Evolutionary conservation across 2,329 filamentous ascomycete species (phyloP).

Genomic region (Fusarium sp.): DNA sequence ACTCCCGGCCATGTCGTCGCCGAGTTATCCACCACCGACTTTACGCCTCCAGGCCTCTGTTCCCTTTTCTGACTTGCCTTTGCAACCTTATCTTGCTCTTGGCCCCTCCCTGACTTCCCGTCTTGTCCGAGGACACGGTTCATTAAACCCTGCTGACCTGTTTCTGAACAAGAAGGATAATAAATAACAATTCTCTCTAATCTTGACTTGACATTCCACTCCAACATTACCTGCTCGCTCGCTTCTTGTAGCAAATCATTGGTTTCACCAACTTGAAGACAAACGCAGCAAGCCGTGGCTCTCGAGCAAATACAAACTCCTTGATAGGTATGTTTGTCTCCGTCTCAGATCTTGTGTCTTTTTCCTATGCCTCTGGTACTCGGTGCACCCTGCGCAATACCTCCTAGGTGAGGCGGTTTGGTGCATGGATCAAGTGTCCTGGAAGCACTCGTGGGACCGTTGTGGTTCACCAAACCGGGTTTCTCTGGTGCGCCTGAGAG

Average conservation of each 20-base stretch:
- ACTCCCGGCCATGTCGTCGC: slow-evolving; percentile 47
- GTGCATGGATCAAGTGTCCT: slow-evolving; percentile 46
- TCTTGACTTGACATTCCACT: background rate
- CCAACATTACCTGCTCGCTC: slow-evolving; percentile 20
- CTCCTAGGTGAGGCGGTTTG: slow-evolving; percentile 43
- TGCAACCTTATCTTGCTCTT: slow-evolving; percentile 44
- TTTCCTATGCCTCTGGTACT: slow-evolving; percentile 32
- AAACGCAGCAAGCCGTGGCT: slow-evolving; percentile 32
- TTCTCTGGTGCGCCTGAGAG: slow-evolving; percentile 14
- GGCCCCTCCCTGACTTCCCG: slow-evolving; percentile 33
- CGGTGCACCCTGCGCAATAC: slow-evolving; percentile 41
- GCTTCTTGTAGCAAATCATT: slow-evolving; percentile 31
- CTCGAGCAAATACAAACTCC: slow-evolving; percentile 19
- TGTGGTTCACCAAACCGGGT: slow-evolving; percentile 25
- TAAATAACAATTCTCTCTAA: background rate
- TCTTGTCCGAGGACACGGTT: slow-evolving; percentile 36
- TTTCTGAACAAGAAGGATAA: slow-evolving; percentile 2
- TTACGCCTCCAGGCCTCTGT: slow-evolving; percentile 37
- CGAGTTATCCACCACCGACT: slow-evolving; percentile 46
- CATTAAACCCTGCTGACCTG: slow-evolving; percentile 33
- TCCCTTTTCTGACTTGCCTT: slow-evolving; percentile 40
- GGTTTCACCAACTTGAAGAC: slow-evolving; percentile 33
- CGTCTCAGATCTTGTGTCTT: slow-evolving; percentile 37
- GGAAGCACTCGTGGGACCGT: slow-evolving; percentile 35
- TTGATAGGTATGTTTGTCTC: slow-evolving; percentile 40